Conservation (phyloP, 805 yeast genomes). For the Sugiyamaella floridensis region DNA sequence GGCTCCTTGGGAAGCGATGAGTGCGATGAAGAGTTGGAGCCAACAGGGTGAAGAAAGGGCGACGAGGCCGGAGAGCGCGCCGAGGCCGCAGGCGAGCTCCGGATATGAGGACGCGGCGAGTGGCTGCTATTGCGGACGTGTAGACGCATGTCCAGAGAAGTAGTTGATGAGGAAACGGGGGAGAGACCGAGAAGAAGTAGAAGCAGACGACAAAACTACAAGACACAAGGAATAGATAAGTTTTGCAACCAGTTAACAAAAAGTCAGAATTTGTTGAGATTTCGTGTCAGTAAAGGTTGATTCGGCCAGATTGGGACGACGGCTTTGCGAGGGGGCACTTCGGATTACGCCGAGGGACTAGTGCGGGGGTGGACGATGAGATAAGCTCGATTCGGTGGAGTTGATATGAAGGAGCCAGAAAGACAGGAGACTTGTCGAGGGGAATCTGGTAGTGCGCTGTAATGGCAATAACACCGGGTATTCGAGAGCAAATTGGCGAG, state of each 20-base stretch:
- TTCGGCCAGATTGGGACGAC: not conserved
- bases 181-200: not conserved
- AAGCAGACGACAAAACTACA: not conserved
- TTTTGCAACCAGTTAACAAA: no score
- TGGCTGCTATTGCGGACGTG: not conserved
- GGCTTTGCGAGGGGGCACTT: no score
- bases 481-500: no score
- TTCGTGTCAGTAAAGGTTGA: not conserved
- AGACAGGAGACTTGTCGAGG: no score
- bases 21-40: not conserved
- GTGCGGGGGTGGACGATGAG: no score
- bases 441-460: no score
- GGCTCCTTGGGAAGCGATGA: not conserved
- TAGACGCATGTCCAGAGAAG: not conserved
- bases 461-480: no score
- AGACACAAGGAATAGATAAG: not conserved
- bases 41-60: not conserved
- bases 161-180: not conserved
- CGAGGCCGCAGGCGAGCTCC: not conserved
- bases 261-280: no score
- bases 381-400: no score
- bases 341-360: no score
- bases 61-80: not conserved
- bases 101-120: not conserved
- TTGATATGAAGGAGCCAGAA: no score